Base-by-base conservation (phyloP, 1,139 yeast species). In the Yamadazyma sp. region DNA sequence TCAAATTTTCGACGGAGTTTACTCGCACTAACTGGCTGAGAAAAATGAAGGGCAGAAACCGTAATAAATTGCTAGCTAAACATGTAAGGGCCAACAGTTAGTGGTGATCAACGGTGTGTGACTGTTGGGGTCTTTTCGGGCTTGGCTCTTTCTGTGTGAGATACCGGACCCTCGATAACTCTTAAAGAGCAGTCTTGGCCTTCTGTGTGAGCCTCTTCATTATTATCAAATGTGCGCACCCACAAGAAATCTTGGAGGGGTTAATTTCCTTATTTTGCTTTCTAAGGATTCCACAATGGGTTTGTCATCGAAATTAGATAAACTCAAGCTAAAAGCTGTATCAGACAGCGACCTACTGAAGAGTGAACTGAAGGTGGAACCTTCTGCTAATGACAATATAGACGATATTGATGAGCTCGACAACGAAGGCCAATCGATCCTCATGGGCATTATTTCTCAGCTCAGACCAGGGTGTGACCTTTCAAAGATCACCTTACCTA, bases 401-500 rank as follows among this genome's bases (percentile, higher is more conserved):
- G 52, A 48, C 34, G 97, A 89, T 59, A 76, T 88, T 35, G 97
- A 90, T 59, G 97, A 90, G 57, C 78, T 90, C 32, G 97, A 89
- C 55, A 88, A 81, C 42, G 92, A 90, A 44, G 90, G 90, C 21
- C 96, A 89, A 60, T 84, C 82, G 37, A 88, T 92, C 38, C 67
- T 92, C 39, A 70, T 86, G 71, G 88, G 92, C 11, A 87, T 92
- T 41, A 90, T 92, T 41, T 70, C 95, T 15, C 97, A 90, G 62
- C 73, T 92, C 56, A 79, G 96, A 50, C 96, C 95, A 0, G 97
- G 97, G 1, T 82, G 87, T 46, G 98, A 92, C 57, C 71, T 92
- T 45, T 74, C 96, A 0, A 78, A 89, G 53, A 92, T 92, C 49
- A 90, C 98, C 0, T 72, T 92, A 38, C 98, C 98, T 2, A 92